Conservation (phyloP, 1,139 yeast species). For the Saccharomyces hybrid region DNA sequence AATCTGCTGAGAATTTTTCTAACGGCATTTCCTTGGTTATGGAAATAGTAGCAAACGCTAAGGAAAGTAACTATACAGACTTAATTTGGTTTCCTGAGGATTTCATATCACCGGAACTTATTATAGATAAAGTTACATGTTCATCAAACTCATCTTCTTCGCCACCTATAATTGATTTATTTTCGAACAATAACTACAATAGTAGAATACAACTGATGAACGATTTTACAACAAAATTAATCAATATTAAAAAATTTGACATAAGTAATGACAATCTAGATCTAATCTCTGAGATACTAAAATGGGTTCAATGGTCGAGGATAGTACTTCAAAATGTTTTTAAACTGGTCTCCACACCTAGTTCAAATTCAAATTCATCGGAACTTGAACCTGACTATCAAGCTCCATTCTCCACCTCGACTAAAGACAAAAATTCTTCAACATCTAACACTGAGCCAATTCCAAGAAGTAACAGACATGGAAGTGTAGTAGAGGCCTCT, state of each 20-base stretch:
- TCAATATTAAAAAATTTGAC: conserved; percentile 21
- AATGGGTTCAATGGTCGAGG: conserved; percentile 27
- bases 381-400: background rate
- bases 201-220: conserved; percentile 18
- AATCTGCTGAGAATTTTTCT: conserved; percentile 23
- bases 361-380: background rate
- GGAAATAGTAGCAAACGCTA: conserved; percentile 15
- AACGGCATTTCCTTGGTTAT: conserved; percentile 23
- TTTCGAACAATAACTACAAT: conserved; percentile 2
- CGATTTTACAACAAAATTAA: conserved; percentile 27
- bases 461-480: conserved; percentile 4
- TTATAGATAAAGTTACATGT: conserved; percentile 7
- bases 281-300: conserved; percentile 21
- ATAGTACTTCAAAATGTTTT: conserved; percentile 15
- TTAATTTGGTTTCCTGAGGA: conserved; percentile 23
- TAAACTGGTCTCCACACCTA: conserved; percentile 8
- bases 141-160: background rate
- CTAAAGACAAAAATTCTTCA: background rate
- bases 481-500: conserved; percentile 4
- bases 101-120: conserved; percentile 22
- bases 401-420: background rate
- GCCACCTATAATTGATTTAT: conserved; percentile 4
- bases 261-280: conserved; percentile 29
- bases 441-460: background rate
- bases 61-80: background rate